phyloP scores from a whole-genome alignment of 306 rosid genomes.

The Acacia acuminata region DNA sequence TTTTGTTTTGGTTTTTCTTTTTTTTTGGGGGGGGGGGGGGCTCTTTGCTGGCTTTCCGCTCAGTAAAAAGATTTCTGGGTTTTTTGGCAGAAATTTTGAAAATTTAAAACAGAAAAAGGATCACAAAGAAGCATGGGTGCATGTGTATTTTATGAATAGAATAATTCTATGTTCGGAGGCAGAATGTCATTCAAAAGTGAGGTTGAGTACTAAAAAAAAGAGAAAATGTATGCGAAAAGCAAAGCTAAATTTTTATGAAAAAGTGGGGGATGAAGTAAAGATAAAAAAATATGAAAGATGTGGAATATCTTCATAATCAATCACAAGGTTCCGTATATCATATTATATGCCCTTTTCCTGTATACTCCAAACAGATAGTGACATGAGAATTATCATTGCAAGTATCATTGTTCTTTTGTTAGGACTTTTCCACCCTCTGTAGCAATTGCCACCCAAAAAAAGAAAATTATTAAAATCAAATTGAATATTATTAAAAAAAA shows the following conservation, averaged over 20 bases:
- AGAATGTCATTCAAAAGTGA: not conserved
- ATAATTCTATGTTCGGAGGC: not conserved
- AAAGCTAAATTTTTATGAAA: not conserved
- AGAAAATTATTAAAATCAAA: not conserved
- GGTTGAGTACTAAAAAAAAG: not conserved
- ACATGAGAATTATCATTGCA: not conserved
- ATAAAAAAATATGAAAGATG: not conserved
- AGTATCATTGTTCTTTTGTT: not conserved
- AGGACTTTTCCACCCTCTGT: not conserved
- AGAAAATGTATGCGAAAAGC: not conserved
- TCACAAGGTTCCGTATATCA: not conserved
- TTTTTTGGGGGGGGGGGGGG: too few species aligned
- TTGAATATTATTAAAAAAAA: not conserved
- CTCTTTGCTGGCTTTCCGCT: not conserved
- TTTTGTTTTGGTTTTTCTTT: too few species aligned
- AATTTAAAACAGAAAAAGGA: not conserved
- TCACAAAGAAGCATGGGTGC: slow-evolving; percentile 11
- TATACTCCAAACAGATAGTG: not conserved
- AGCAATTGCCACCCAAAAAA: not conserved
- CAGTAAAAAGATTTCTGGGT: not conserved
- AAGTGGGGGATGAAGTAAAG: not conserved
- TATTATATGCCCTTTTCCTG: not conserved
- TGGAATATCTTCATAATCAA: not conserved
- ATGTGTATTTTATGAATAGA: not conserved
- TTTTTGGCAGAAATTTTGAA: not conserved